A percentile compares a stretch with the other conserved stretches of the same genome.
Evolutionary conservation across 441 rosid species (phyloP).

Genomic region (Erodium texanum): DNA sequence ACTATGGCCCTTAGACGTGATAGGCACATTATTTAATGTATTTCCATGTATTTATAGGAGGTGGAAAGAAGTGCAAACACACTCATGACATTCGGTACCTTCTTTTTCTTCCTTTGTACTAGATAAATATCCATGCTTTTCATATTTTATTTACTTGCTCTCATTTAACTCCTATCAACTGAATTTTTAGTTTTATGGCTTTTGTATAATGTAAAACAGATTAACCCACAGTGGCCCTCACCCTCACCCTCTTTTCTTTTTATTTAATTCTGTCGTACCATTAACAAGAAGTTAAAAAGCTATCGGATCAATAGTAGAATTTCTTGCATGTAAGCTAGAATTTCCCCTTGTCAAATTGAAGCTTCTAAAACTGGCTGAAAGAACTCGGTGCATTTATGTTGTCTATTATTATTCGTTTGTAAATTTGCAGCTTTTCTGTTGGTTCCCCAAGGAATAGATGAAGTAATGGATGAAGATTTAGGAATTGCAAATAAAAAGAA

Average conservation of each 20-base stretch:
- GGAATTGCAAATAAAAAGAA: not conserved
- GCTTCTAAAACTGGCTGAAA: not conserved
- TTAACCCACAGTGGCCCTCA: not conserved
- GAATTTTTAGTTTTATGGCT: not conserved
- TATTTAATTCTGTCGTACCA: not conserved
- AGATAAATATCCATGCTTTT: not conserved
- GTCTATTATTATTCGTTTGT: not conserved
- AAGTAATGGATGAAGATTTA: not conserved
- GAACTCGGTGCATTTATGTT: not conserved
- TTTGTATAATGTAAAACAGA: not conserved
- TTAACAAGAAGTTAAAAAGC: not conserved
- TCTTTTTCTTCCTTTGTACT: slow-evolving; percentile 12
- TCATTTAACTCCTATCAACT: not conserved
- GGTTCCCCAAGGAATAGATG: not conserved
- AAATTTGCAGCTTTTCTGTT: not conserved
- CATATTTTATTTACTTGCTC: not conserved
- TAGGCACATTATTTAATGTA: slow-evolving; percentile 15
- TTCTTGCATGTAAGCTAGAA: not conserved
- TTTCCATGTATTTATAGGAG: slow-evolving; percentile 39
- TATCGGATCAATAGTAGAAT: not conserved
- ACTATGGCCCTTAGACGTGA: not conserved
- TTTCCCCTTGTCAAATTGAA: not conserved
- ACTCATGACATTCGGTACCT: slow-evolving; percentile 64
- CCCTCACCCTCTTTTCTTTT: too few relatives aligned
- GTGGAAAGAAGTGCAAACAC: slow-evolving; percentile 74